Evolutionary conservation across 805 yeast genomes (phyloP).

Genomic region (Kazachstania taianensis): DNA sequence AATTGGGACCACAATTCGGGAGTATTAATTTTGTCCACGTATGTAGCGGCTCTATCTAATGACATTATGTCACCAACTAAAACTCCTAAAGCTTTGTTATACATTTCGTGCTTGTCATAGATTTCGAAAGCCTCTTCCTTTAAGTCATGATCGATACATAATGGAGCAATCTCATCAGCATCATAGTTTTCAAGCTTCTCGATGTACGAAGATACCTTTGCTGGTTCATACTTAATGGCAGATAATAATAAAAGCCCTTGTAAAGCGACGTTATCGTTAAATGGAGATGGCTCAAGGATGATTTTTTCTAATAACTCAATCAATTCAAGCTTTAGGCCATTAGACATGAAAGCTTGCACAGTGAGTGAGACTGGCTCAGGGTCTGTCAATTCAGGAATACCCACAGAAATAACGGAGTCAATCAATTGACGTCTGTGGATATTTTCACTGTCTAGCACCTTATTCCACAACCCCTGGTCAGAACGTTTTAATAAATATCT

Average conservation of each 20-base stretch:
- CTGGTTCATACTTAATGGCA: slow-evolving; percentile 89
- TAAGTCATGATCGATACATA: slow-evolving; percentile 80
- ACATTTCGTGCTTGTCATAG: slow-evolving; percentile 72
- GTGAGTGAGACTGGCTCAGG: slow-evolving; percentile 92
- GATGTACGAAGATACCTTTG: slow-evolving; percentile 72
- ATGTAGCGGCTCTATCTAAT: slow-evolving; percentile 86
- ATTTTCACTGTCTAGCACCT: slow-evolving; percentile 66
- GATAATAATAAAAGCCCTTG: slow-evolving; percentile 90
- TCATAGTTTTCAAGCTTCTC: slow-evolving; percentile 87
- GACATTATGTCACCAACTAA: slow-evolving; percentile 89
- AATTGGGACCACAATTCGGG: slow-evolving; percentile 90
- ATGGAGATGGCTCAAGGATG: slow-evolving; percentile 93
- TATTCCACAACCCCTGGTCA: slow-evolving; percentile 74
- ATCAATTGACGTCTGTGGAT: slow-evolving; percentile 82
- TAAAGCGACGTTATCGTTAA: slow-evolving; percentile 86
- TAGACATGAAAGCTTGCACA: slow-evolving; percentile 93
- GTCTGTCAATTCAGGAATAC: slow-evolving; percentile 85
- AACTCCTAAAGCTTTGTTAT: slow-evolving; percentile 75
- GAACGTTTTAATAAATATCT: slow-evolving; percentile 83
- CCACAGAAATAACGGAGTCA: slow-evolving; percentile 92
- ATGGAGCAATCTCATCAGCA: slow-evolving; percentile 86
- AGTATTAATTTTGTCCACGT: slow-evolving; percentile 79
- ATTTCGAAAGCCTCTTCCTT: slow-evolving; percentile 92
- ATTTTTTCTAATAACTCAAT: slow-evolving; percentile 93
- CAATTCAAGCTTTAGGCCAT: slow-evolving; percentile 83